Conservation (phyloP, 1,139 yeast genomes). For the Pichia sp. region DNA sequence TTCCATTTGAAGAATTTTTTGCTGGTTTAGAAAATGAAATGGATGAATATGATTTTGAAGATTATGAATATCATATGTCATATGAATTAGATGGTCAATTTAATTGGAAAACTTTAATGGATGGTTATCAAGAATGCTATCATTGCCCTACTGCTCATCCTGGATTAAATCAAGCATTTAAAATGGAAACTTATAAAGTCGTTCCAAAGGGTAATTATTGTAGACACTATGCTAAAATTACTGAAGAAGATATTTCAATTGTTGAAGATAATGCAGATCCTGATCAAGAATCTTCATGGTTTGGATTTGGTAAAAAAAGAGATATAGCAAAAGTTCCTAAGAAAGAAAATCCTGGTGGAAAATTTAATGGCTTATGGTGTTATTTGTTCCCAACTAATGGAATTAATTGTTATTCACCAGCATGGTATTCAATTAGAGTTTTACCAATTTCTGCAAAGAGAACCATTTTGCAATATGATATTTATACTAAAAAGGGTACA, state of each 20-base stretch:
- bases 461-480: slow-evolving; percentile 54
- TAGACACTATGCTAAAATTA: slow-evolving; percentile 55
- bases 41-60: slow-evolving; percentile 51
- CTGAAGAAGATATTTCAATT: slow-evolving; percentile 37
- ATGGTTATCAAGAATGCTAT: slow-evolving; percentile 61
- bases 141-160: slow-evolving; percentile 66
- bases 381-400: slow-evolving; percentile 55
- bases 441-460: slow-evolving; percentile 47
- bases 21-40: slow-evolving; percentile 45
- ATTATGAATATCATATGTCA: slow-evolving; percentile 61
- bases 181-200: slow-evolving; percentile 59
- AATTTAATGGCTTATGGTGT: slow-evolving; percentile 56
- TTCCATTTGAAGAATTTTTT: slow-evolving; percentile 47
- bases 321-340: slow-evolving; percentile 19
- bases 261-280: slow-evolving; percentile 37
- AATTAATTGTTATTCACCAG: slow-evolving; percentile 58
- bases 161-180: slow-evolving; percentile 50
- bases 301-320: slow-evolving; percentile 42
- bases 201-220: slow-evolving; percentile 54
- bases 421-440: slow-evolving; percentile 59
- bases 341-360: slow-evolving; percentile 48
- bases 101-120: slow-evolving; percentile 64
- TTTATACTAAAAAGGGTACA: slow-evolving; percentile 54
- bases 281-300: slow-evolving; percentile 39
- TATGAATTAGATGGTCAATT: slow-evolving; percentile 56